phyloP scores from a whole-genome alignment of 2,329 filamentous ascomycete species.

The Tolypocladium album region DNA sequence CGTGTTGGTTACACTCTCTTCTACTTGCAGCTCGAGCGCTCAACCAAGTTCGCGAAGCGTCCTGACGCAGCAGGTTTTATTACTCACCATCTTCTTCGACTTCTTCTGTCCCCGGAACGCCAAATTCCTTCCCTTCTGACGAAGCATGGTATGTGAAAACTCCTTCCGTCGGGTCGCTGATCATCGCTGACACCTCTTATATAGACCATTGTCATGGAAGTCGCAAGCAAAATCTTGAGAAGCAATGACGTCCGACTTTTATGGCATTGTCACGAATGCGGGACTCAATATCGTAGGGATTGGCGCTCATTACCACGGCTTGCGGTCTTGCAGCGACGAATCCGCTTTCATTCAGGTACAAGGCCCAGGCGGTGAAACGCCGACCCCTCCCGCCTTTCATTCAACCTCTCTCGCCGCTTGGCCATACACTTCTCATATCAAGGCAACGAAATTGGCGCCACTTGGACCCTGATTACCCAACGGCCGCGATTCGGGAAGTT shows the following conservation, averaged over 20 bases:
- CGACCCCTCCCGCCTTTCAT: neutral
- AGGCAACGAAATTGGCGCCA: neutral
- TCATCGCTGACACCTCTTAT: neutral
- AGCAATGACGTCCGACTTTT: slow-evolving; percentile 48
- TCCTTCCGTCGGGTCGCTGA: neutral
- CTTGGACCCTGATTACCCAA: too few species aligned
- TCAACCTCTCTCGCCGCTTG: neutral
- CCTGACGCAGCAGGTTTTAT: slow-evolving; percentile 52
- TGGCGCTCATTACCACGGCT: slow-evolving; percentile 58
- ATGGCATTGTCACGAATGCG: slow-evolving; percentile 58
- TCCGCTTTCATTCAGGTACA: slow-evolving; percentile 69
- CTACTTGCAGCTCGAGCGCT: slow-evolving; percentile 56
- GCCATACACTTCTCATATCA: neutral
- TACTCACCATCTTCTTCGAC: slow-evolving; percentile 51
- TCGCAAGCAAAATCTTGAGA: slow-evolving; percentile 53
- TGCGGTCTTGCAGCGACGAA: slow-evolving; percentile 31
- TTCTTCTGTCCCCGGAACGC: slow-evolving; percentile 57
- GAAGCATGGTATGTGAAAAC: slow-evolving; percentile 37
- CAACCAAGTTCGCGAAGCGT: slow-evolving; percentile 57
- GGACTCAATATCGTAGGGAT: slow-evolving; percentile 57
- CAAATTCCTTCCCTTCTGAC: slow-evolving; percentile 77
- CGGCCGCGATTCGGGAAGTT: neutral
- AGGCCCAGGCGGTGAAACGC: neutral
- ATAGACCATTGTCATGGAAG: slow-evolving; percentile 57
- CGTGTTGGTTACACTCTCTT: slow-evolving; percentile 59